Evolutionary conservation across 352 stramenopile genomes (phyloP).

Genomic region (Phytopythium montanum): DNA sequence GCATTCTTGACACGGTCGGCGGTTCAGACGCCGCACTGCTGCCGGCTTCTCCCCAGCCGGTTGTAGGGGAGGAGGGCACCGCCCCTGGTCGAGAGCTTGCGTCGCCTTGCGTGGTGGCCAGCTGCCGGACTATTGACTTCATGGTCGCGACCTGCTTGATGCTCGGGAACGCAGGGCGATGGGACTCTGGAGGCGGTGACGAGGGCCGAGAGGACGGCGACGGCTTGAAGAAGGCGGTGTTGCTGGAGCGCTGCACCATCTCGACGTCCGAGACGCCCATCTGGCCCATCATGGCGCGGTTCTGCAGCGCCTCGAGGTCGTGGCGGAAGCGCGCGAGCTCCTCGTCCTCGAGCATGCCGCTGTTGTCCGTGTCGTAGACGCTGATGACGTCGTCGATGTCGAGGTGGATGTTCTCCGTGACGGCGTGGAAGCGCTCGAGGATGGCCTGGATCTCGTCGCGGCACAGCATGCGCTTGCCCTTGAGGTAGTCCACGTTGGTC

Average conservation of each 20-base stretch:
- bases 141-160: slow-evolving; percentile 6
- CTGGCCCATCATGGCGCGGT: slow-evolving; percentile 47
- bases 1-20: background rate
- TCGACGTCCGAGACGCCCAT: slow-evolving; percentile 21
- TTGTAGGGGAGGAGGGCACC: background rate
- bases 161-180: background rate
- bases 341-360: slow-evolving; percentile 70
- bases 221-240: background rate
- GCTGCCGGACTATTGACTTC: background rate
- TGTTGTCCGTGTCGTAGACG: slow-evolving; percentile 79
- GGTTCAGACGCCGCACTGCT: too few species aligned
- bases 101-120: background rate
- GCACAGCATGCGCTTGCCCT: slow-evolving; percentile 66
- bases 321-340: slow-evolving; percentile 66
- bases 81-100: background rate
- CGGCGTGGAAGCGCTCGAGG: slow-evolving; percentile 62
- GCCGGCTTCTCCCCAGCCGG: background rate
- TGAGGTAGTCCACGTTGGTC: slow-evolving; percentile 71
- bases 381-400: slow-evolving; percentile 77
- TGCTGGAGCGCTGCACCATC: slow-evolving; percentile 8
- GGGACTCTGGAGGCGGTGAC: background rate
- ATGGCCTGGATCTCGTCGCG: slow-evolving; percentile 75
- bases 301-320: slow-evolving; percentile 71
- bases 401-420: slow-evolving; percentile 69
- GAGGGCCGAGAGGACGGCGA: background rate